phyloP scores from a whole-genome alignment of 495 filamentous ascomycete species.

The Penicillium atrosanguineum region DNA sequence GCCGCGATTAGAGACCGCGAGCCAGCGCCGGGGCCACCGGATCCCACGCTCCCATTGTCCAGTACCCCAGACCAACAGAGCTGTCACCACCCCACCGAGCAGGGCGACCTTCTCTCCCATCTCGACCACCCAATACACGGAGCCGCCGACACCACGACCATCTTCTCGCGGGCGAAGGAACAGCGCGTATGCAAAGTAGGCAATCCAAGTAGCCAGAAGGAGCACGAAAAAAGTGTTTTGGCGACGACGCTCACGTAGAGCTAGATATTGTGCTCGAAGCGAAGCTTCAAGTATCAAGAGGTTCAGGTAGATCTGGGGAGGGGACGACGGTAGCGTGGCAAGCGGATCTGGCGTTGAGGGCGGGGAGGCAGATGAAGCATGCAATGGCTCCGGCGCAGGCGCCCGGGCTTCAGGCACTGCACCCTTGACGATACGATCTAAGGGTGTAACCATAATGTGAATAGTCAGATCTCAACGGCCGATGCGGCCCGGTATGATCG shows the following conservation, averaged over 20 bases:
- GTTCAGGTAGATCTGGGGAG: conserved; percentile 98
- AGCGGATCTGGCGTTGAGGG: conserved; percentile 65
- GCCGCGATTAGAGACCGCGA: conserved; percentile 82
- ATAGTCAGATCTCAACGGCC: conserved; percentile 25
- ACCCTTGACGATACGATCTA: conserved; percentile 89
- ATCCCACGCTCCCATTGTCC: conserved; percentile 94
- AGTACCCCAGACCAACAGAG: conserved; percentile 82
- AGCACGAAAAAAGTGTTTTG: conserved; percentile 95
- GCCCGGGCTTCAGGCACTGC: conserved; percentile 52
- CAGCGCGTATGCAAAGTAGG: conserved; percentile 79
- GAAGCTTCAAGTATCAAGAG: conserved; percentile 95
- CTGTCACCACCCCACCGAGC: conserved; percentile 80
- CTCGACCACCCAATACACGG: conserved; percentile 93
- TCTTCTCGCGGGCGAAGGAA: conserved; percentile 90
- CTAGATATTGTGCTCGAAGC: conserved; percentile 87
- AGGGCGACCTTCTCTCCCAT: conserved; percentile 83
- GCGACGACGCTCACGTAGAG: conserved; percentile 79
- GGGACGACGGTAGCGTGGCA: conserved; percentile 79
- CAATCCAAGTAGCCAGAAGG: conserved; percentile 72
- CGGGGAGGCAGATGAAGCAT: conserved; percentile 33
- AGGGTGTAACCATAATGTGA: conserved; percentile 52
- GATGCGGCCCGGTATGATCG: conserved; percentile 27
- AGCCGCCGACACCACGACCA: conserved; percentile 84
- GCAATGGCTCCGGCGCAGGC: conserved; percentile 39
- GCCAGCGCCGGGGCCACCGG: conserved; percentile 90